A percentile compares a stretch with the other conserved stretches of the same genome.
Evolutionary conservation across 345 rosid species (phyloP).

Genomic region (Lumnitzera littorea): DNA sequence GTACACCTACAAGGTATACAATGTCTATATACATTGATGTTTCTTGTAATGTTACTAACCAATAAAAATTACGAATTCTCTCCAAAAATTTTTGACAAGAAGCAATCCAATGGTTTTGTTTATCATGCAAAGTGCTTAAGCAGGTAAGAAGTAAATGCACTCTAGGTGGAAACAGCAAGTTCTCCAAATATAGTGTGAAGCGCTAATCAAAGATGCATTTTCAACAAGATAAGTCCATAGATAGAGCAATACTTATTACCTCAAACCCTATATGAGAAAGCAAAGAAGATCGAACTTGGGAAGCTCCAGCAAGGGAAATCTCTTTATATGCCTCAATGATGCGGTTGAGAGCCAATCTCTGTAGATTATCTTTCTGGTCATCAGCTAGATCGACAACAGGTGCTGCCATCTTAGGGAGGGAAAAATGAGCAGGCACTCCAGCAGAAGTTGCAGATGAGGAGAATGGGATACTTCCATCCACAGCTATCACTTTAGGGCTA

Average conservation of each 20-base stretch:
- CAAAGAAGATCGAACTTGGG: slow-evolving; percentile 67
- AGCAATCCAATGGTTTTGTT: no score
- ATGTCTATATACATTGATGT: no score
- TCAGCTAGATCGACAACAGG: slow-evolving; percentile 75
- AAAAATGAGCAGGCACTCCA: slow-evolving; percentile 36
- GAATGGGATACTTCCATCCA: slow-evolving; percentile 38
- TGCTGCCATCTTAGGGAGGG: slow-evolving; percentile 84
- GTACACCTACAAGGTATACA: no score
- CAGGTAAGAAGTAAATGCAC: no score
- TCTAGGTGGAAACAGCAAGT: no score
- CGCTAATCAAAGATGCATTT: not conserved
- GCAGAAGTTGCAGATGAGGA: slow-evolving; percentile 56
- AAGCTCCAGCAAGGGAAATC: slow-evolving; percentile 71
- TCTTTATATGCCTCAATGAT: slow-evolving; percentile 82
- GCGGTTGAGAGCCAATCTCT: slow-evolving; percentile 54
- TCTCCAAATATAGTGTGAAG: no score
- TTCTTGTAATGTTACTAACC: no score
- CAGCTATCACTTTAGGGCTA: slow-evolving; percentile 57
- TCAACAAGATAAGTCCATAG: not conserved
- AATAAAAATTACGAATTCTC: no score
- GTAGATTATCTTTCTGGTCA: slow-evolving; percentile 75
- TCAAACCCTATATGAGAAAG: slow-evolving; percentile 83
- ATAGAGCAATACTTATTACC: slow-evolving; percentile 35
- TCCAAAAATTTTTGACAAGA: no score
- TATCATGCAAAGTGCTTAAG: no score